Percentiles rank a stretch among this genome's conserved stretches.
phyloP scores from a whole-genome alignment of 2,329 filamentous ascomycete genomes.

The Penicillium oxalicum region DNA sequence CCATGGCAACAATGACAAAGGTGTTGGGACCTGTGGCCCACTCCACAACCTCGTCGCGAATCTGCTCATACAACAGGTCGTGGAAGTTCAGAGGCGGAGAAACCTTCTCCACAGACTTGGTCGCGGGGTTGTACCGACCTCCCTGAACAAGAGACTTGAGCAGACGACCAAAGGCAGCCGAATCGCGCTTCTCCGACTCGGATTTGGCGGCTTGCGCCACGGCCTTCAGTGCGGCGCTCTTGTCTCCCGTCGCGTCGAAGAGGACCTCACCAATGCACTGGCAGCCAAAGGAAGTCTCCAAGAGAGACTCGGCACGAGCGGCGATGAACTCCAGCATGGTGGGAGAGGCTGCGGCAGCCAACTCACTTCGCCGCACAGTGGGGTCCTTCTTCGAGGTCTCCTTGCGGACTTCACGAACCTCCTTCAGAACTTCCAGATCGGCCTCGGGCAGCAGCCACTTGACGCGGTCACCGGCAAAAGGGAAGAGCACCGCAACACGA shows the following conservation, averaged over 20 bases:
- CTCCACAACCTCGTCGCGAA: slow-evolving; percentile 65
- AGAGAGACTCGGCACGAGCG: slow-evolving; percentile 60
- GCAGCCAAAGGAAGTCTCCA: slow-evolving; percentile 72
- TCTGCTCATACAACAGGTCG: slow-evolving; percentile 71
- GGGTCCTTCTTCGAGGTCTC: slow-evolving; percentile 91
- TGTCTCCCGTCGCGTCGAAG: slow-evolving; percentile 69
- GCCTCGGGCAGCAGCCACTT: slow-evolving; percentile 59
- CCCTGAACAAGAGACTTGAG: slow-evolving; percentile 87
- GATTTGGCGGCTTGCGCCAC: slow-evolving; percentile 47
- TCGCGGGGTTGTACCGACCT: slow-evolving; percentile 71
- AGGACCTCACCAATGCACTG: slow-evolving; percentile 81
- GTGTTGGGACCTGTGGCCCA: slow-evolving; percentile 86
- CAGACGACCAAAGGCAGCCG: slow-evolving; percentile 68
- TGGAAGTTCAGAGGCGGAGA: slow-evolving; percentile 77
- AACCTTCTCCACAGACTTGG: slow-evolving; percentile 63
- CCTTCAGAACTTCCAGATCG: slow-evolving; percentile 65
- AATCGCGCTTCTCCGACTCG: slow-evolving; percentile 50
- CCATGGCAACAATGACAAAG: slow-evolving; percentile 75
- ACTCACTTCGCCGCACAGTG: slow-evolving; percentile 65
- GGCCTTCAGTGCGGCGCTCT: slow-evolving; percentile 65
- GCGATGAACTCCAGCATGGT: slow-evolving; percentile 69
- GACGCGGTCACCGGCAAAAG: slow-evolving; percentile 59
- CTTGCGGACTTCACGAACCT: slow-evolving; percentile 72
- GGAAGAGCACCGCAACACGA: slow-evolving; percentile 67
- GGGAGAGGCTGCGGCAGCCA: slow-evolving; percentile 68